Conservation (phyloP, 148 eudicot genomes). For the Camellia japonica region DNA sequence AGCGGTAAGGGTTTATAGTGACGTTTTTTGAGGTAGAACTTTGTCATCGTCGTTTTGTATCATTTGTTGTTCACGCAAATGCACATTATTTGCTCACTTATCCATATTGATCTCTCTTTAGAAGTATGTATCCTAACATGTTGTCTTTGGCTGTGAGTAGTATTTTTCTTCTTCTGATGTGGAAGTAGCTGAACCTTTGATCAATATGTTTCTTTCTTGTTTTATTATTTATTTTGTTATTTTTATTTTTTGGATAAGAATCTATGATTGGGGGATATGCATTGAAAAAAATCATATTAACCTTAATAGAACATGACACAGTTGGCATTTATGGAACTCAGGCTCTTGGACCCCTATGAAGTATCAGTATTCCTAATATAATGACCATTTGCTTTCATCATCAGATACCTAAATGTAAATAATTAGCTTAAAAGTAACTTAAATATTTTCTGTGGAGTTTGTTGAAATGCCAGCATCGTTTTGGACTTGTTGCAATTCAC, state of each 20-base stretch:
- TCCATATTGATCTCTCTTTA: neutral
- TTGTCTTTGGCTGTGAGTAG: neutral
- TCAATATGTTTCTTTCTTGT: neutral
- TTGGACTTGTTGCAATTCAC: neutral
- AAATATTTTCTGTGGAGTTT: neutral
- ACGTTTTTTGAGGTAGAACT: neutral
- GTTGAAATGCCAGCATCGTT: neutral
- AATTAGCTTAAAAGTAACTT: neutral
- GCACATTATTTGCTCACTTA: neutral
- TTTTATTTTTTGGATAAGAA: neutral
- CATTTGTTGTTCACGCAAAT: neutral
- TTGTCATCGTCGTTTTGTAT: neutral
- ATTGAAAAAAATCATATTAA: neutral
- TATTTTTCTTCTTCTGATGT: neutral
- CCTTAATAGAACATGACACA: neutral
- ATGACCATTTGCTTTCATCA: neutral
- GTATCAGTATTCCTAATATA: neutral
- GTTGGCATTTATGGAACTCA: neutral
- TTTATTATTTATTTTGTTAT: neutral
- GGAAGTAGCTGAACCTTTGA: neutral
- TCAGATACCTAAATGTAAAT: too few relatives aligned
- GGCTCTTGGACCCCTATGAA: neutral
- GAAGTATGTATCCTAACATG: neutral
- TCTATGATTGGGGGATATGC: neutral
- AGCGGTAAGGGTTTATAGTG: conserved; percentile 54